Conservation (phyloP, 345 rosid genomes). For the Nasturtium officinale region DNA sequence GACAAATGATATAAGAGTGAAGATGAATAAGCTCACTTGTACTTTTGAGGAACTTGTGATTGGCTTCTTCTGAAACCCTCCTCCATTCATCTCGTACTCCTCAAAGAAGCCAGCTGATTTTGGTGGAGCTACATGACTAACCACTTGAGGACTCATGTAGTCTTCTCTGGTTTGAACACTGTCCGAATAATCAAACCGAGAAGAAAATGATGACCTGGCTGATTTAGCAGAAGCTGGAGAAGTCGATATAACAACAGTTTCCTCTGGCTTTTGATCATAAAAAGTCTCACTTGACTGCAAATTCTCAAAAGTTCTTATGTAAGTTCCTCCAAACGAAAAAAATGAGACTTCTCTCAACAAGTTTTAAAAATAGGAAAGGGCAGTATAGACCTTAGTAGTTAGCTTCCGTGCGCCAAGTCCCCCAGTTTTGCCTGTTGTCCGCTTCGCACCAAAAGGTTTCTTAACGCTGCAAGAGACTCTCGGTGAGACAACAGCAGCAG, state of each 20-base stretch:
- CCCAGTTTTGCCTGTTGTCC: constrained; percentile 63
- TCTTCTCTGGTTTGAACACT: constrained; percentile 59
- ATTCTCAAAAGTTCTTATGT: not conserved
- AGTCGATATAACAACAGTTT: constrained; percentile 48
- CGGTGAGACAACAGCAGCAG: constrained; percentile 48
- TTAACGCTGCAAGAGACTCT: constrained; percentile 65
- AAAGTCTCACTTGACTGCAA: constrained; percentile 81
- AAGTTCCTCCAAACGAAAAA: not conserved
- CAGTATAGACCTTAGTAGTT: constrained; percentile 58
- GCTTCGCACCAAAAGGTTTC: constrained; percentile 88
- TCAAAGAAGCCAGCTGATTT: constrained; percentile 81
- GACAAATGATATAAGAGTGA: not conserved
- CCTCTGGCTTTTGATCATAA: constrained; percentile 97
- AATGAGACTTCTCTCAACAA: not conserved
- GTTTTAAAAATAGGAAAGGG: not conserved
- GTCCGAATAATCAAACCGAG: constrained; percentile 89
- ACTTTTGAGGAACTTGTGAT: constrained; percentile 61
- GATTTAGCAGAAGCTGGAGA: constrained; percentile 56
- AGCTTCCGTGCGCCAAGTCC: constrained; percentile 96
- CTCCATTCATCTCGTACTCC: constrained; percentile 78
- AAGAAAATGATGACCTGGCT: constrained; percentile 58
- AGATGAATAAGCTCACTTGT: constrained; percentile 50
- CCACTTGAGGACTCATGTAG: constrained; percentile 60
- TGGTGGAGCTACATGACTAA: constrained; percentile 92
- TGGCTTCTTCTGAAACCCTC: constrained; percentile 68